A percentile compares a stretch with the other conserved stretches of the same genome.
phyloP scores from a whole-genome alignment of 208 protist genomes.

The Crithidia fasciculata region DNA sequence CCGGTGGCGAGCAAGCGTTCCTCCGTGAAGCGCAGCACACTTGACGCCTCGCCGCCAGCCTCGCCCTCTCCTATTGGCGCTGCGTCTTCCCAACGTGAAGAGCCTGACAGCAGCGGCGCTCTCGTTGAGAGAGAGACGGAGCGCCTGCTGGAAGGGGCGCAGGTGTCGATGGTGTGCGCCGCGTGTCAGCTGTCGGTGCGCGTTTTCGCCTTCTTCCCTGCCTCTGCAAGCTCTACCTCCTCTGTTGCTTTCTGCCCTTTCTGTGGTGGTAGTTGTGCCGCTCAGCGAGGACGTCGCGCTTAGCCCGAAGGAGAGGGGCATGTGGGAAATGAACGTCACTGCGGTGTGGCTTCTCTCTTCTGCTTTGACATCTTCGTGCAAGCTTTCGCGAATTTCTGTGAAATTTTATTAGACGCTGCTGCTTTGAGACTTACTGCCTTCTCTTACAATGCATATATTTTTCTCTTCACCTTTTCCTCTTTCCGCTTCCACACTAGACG shows the following conservation, averaged over 20 bases:
- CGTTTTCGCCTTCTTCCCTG: constrained; percentile 14
- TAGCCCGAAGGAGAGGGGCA: too few species aligned
- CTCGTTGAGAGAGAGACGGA: background rate
- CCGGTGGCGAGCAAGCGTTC: background rate
- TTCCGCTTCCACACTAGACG: background rate
- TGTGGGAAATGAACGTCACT: too few species aligned
- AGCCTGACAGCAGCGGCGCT: too few species aligned
- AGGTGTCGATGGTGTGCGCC: constrained; percentile 20
- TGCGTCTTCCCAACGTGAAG: too few species aligned
- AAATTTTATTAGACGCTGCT: background rate
- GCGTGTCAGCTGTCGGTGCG: constrained; percentile 13
- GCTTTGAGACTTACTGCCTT: background rate
- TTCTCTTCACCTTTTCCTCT: background rate
- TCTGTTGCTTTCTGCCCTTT: constrained; percentile 17
- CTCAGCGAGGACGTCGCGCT: background rate
- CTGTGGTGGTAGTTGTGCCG: background rate
- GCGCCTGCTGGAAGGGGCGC: background rate
- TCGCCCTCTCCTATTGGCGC: background rate
- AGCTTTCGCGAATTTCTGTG: background rate
- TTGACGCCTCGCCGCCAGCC: background rate
- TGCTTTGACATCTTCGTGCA: background rate
- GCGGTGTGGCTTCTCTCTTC: background rate
- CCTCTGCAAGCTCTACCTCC: background rate
- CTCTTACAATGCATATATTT: background rate
- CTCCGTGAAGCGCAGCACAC: background rate